Conservation (phyloP, 441 rosid genomes). For the Gossypium trilobum region DNA sequence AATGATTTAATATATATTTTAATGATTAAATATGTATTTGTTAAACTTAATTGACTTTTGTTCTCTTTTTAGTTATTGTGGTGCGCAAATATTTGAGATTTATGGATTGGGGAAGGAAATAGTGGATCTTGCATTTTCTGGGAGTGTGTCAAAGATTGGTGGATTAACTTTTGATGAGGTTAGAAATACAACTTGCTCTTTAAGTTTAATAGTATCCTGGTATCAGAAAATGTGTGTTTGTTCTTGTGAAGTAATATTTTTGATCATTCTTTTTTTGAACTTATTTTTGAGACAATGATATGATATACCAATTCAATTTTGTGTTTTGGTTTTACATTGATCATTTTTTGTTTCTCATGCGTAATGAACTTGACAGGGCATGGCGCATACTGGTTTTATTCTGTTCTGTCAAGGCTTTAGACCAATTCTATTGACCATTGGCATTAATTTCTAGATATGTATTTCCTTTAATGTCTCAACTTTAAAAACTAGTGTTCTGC, state of each 20-base stretch:
- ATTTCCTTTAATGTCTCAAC: not conserved
- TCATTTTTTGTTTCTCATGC: not conserved
- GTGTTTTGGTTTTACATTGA: not conserved
- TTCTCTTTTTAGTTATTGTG: conserved; percentile 66
- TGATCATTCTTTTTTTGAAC: not conserved
- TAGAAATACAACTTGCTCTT: conserved; percentile 16
- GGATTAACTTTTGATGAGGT: conserved; percentile 96
- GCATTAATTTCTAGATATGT: not conserved
- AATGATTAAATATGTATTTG: conserved; percentile 1
- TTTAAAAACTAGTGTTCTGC: not conserved
- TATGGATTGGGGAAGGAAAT: conserved; percentile 86
- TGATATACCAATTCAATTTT: not conserved
- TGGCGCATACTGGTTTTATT: not conserved
- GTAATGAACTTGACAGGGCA: not conserved
- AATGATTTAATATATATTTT: conserved; percentile 4
- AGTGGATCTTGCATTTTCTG: conserved; percentile 78
- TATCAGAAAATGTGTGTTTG: not conserved
- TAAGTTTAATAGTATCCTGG: not conserved
- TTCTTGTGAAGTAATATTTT: conserved; percentile 1
- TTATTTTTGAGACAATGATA: not conserved
- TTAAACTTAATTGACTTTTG: conserved; percentile 22
- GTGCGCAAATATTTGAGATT: conserved; percentile 98
- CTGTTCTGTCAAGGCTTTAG: not conserved
- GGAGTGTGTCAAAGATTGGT: conserved; percentile 77
- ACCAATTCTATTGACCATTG: not conserved